Evolutionary conservation across 2,329 filamentous ascomycete genomes (phyloP).

Genomic region (Fusarium graminum): DNA sequence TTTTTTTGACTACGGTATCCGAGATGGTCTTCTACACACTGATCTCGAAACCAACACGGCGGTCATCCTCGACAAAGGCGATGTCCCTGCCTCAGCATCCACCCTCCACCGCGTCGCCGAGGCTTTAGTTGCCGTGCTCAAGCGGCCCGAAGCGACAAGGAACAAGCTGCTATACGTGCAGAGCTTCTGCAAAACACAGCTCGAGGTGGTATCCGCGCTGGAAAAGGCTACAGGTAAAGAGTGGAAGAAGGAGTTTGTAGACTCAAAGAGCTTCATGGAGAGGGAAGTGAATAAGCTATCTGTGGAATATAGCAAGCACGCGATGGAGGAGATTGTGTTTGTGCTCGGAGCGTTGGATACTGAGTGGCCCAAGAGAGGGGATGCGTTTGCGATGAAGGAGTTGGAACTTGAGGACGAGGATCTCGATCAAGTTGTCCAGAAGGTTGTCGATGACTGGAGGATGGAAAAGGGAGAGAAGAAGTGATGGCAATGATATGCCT

Average conservation of each 20-base stretch:
- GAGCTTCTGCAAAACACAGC: constrained; percentile 62
- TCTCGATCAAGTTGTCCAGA: constrained; percentile 57
- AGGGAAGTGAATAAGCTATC: constrained; percentile 55
- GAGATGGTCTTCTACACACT: constrained; percentile 56
- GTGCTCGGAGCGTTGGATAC: constrained; percentile 62
- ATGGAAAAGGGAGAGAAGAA: constrained; percentile 31
- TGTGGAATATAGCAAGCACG: constrained; percentile 52
- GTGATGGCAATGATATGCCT: constrained; percentile 1
- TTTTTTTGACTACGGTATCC: constrained; percentile 65
- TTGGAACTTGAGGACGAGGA: constrained; percentile 62
- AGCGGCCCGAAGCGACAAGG: constrained; percentile 63
- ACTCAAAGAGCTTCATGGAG: constrained; percentile 58
- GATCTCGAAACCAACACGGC: constrained; percentile 59
- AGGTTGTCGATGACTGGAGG: constrained; percentile 49
- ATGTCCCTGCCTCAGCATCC: constrained; percentile 62
- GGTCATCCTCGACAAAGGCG: constrained; percentile 65
- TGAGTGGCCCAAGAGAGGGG: constrained; percentile 60
- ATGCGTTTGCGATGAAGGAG: constrained; percentile 62
- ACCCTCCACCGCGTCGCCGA: constrained; percentile 63
- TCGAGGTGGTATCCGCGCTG: constrained; percentile 60
- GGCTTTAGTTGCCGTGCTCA: constrained; percentile 63
- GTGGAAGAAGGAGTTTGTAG: constrained; percentile 51
- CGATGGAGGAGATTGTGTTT: constrained; percentile 63
- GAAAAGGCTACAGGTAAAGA: constrained; percentile 64
- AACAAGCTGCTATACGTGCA: constrained; percentile 65